Evolutionary conservation across 805 yeast species (phyloP).

Genomic region (Wickerhamomyces ciferrii): DNA sequence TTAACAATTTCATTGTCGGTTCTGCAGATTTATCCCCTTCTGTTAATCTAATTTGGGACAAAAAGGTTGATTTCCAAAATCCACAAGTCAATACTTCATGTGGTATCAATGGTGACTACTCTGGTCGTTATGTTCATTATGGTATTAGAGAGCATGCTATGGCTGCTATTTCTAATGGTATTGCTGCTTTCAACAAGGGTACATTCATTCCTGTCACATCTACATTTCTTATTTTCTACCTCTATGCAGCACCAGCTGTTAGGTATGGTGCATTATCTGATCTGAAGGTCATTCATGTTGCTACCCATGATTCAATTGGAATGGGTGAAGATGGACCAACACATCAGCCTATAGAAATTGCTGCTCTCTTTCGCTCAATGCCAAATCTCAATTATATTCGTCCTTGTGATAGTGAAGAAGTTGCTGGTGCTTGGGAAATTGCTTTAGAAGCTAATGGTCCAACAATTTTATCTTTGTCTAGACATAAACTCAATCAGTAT

Average conservation of each 20-base stretch:
- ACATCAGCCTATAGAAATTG: conserved; percentile 49
- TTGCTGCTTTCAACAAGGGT: conserved; percentile 28
- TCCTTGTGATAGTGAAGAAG: conserved; percentile 50
- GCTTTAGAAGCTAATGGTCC: conserved; percentile 20
- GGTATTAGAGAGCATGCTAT: conserved; percentile 31
- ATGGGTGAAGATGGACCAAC: conserved; percentile 57
- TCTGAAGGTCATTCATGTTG: conserved; percentile 43
- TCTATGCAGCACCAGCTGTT: conserved; percentile 48
- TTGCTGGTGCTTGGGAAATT: conserved; percentile 39
- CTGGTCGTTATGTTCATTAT: conserved; percentile 27
- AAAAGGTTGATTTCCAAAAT: conserved; percentile 25
- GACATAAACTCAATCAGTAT: conserved; percentile 24
- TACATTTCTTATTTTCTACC: conserved; percentile 30
- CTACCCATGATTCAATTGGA: conserved; percentile 55
- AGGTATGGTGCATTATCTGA: conserved; percentile 43
- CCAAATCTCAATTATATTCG: conserved; percentile 46
- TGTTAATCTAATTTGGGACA: conserved; percentile 26
- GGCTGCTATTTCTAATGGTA: conserved; percentile 28
- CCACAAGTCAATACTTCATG: conserved; percentile 18
- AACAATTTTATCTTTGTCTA: conserved; percentile 22
- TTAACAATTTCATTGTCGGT: conserved; percentile 27
- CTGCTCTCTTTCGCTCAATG: conserved; percentile 45
- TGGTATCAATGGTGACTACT: conserved; percentile 25
- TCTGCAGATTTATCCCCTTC: conserved; percentile 32
- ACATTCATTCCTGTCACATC: conserved; percentile 34